A percentile compares a stretch with the other conserved stretches of the same genome.
phyloP scores from a whole-genome alignment of 768 basidiomycete genomes.

The Crucibulum laeve region DNA sequence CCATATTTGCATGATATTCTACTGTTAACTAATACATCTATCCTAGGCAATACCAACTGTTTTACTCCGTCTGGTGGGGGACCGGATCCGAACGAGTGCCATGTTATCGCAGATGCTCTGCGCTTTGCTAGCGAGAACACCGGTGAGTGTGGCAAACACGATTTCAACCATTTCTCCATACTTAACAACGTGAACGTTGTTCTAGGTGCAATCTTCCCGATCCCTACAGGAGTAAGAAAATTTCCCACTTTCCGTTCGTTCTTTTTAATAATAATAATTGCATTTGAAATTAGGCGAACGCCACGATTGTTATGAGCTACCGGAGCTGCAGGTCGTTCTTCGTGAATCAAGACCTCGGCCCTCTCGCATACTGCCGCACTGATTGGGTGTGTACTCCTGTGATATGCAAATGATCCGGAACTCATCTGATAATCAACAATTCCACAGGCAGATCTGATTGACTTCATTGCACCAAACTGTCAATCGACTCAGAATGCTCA shows the following conservation, averaged over 20 bases:
- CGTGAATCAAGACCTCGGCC: constrained; percentile 37
- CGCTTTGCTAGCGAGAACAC: constrained; percentile 41
- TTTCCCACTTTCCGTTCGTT: neutral
- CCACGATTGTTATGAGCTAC: constrained; percentile 36
- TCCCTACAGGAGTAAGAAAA: constrained; percentile 23
- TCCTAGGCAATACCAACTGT: constrained; percentile 36
- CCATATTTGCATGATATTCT: neutral
- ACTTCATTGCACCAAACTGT: constrained; percentile 41
- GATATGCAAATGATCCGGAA: neutral
- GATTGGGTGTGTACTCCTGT: constrained; percentile 33
- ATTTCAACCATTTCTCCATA: neutral
- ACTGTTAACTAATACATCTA: neutral
- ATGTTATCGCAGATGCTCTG: constrained; percentile 45
- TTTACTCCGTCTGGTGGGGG: constrained; percentile 42
- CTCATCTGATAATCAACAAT: neutral
- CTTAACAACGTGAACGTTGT: neutral
- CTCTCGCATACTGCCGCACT: constrained; percentile 39
- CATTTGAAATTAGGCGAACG: constrained; percentile 19
- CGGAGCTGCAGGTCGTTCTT: constrained; percentile 42
- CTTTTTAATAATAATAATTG: neutral
- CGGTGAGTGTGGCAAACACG: constrained; percentile 14
- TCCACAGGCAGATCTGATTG: constrained; percentile 30
- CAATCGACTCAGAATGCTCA: constrained; percentile 45
- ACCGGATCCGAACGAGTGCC: constrained; percentile 42
- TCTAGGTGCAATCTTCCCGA: constrained; percentile 26